Base-by-base conservation (phyloP, 1,284 basidiomycete genomes). In the Cryptococcus maquisensis region DNA sequence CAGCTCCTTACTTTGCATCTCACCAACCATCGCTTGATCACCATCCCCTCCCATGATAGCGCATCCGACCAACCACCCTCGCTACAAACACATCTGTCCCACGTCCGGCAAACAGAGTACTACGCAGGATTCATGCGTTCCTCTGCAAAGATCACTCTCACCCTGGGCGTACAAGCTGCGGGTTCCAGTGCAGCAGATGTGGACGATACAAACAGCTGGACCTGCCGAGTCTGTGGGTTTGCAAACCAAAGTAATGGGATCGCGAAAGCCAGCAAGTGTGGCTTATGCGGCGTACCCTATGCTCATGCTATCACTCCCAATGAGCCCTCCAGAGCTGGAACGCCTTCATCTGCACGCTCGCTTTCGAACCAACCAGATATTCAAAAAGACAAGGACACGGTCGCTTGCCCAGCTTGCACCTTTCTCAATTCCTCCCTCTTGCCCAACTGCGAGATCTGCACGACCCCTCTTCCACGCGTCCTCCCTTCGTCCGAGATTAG, bases 101-200 rank as follows among this genome's bases (percentile, higher is more conserved):
- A 79, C 56, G 80, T 98, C 50, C 78, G 79, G 1, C 86, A 87
- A 65, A 95, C 91, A 3, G 91, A 97, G 63, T 84, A 89, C 75
- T 98, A 96, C 71, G 85, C 86, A 3, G 94, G 95, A 3, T 86
- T 98, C 57, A 87, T 98, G 79, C 88, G 84, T 54, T 93, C 89
- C 21, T 91, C 87, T 0, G 70, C 95, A 4, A 98, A 98, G 77
- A 82, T 96, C 57, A 94, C 92, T 0, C 77, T 97, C 2, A 80
- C 86, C 59, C 79, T 94, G 28, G 71, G 72, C 61, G 57, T 52
- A 62, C 53, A 52, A 44, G 49, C 50, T 18, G 10, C 49, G 4
- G 28, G 16, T 9, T 12, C 16, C 46, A 28, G 35, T 36, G 23
- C 45, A n/a, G 15, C 9, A 46, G 42, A 26, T 21, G 23, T 36